A percentile compares a stretch with the other conserved stretches of the same genome.
phyloP scores from a whole-genome alignment of 176 grass and related monocot genomes.

The Avena sativa region DNA sequence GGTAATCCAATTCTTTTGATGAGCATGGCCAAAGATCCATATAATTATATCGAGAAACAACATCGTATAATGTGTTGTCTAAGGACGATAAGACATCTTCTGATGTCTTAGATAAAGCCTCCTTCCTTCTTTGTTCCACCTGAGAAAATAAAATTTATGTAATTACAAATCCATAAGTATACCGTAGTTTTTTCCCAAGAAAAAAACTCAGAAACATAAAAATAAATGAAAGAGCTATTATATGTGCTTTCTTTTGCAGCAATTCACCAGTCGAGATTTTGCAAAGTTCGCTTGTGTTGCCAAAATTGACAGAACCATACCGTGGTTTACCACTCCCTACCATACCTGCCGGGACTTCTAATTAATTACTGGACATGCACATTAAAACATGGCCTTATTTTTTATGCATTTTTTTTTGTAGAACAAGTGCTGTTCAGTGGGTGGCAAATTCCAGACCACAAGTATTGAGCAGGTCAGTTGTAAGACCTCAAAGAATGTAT shows the following conservation, averaged over 20 bases:
- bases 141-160: constrained; percentile 47
- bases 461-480: not conserved
- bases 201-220: not conserved
- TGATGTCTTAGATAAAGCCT: constrained; percentile 74
- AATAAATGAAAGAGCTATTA: not conserved
- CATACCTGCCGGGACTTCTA: not conserved
- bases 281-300: not conserved
- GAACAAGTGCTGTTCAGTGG: not conserved
- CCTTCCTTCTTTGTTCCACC: constrained; percentile 96
- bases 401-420: not conserved
- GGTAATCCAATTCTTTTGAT: constrained; percentile 96
- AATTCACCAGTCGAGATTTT: not conserved
- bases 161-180: not conserved
- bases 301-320: constrained; percentile 18
- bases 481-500: constrained; percentile 10
- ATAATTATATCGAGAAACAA: constrained; percentile 84
- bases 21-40: constrained; percentile 97
- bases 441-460: not conserved
- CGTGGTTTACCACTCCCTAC: not conserved
- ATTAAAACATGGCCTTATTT: constrained; percentile 12
- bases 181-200: not conserved
- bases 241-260: not conserved
- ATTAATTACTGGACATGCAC: not conserved
- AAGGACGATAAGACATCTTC: constrained; percentile 65
- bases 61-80: constrained; percentile 78